Conservation (phyloP, 2,329 filamentous ascomycete species). For the Periconia macrospinosa region DNA sequence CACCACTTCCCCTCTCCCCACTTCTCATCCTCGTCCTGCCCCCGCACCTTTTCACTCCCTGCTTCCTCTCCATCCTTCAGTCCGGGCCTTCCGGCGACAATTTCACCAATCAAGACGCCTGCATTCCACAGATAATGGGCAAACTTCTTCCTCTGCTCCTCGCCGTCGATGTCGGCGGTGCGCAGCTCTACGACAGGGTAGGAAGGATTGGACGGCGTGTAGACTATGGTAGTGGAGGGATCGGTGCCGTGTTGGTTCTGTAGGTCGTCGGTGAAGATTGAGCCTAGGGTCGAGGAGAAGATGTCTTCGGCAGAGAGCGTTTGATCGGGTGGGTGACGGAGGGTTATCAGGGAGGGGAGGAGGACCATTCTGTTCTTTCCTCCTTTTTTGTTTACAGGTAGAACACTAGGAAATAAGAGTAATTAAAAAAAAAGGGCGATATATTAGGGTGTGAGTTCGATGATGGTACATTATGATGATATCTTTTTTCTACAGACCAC, state of each 20-base stretch:
- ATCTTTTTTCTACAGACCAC: neutral
- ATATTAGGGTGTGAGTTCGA: neutral
- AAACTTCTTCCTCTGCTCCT: conserved; percentile 63
- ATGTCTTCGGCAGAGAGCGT: conserved; percentile 59
- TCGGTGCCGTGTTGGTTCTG: conserved; percentile 67
- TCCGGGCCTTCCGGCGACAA: conserved; percentile 38
- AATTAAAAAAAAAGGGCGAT: neutral
- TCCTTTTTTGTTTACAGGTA: neutral
- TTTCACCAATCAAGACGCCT: conserved; percentile 49
- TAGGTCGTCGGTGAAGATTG: conserved; percentile 70
- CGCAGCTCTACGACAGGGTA: conserved; percentile 42
- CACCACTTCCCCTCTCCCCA: conserved; percentile 35
- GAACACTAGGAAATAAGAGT: neutral
- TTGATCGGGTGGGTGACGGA: conserved; percentile 28
- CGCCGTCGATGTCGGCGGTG: conserved; percentile 51
- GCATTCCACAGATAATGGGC: conserved; percentile 77
- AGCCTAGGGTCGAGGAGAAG: conserved; percentile 60
- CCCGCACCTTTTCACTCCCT: conserved; percentile 18
- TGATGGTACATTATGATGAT: neutral
- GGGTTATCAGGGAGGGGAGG: conserved; percentile 31
- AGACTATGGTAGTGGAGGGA: conserved; percentile 59
- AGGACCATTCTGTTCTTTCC: conserved; percentile 21
- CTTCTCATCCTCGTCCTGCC: conserved; percentile 21
- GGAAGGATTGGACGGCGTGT: conserved; percentile 48
- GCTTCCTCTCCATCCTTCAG: conserved; percentile 6